Evolutionary conservation across 2,329 filamentous ascomycete species (phyloP).

Genomic region (Mollisia scopiformis): DNA sequence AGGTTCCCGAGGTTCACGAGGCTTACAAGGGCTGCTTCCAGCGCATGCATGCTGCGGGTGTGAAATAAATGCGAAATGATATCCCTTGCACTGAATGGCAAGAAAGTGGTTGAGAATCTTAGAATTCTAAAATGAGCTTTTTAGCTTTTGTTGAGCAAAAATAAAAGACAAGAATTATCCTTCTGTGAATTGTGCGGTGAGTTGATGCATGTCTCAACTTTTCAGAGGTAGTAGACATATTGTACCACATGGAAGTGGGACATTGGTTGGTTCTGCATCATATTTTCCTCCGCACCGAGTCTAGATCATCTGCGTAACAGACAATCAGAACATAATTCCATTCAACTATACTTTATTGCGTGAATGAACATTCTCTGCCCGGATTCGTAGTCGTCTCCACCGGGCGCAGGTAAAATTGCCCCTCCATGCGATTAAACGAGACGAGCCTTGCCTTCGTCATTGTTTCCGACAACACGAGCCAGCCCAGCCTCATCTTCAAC

Average conservation of each 20-base stretch:
- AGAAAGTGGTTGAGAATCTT: neutral
- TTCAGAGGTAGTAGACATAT: neutral
- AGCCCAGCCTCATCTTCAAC: neutral
- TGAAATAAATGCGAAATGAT: conserved; percentile 45
- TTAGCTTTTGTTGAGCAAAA: conserved; percentile 9
- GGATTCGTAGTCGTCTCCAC: neutral
- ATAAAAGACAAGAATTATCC: neutral
- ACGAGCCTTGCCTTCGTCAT: neutral
- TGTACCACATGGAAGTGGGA: neutral
- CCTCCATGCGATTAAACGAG: neutral
- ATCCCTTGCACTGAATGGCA: conserved; percentile 14
- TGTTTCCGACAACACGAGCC: neutral
- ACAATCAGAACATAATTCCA: neutral
- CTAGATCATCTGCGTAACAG: neutral
- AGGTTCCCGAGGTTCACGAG: conserved; percentile 63
- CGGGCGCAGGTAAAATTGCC: neutral
- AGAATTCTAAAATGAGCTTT: conserved; percentile 11
- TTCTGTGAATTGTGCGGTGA: neutral
- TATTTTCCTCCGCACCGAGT: neutral
- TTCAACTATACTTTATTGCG: neutral
- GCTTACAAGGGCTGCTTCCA: conserved; percentile 65
- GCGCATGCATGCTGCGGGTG: conserved; percentile 61
- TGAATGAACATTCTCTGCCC: neutral
- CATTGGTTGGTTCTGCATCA: neutral
- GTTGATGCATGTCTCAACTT: neutral